A percentile compares a stretch with the other conserved stretches of the same genome.
Evolutionary conservation across 1,284 basidiomycete species (phyloP).

Genomic region (Coniferiporia weirii): DNA sequence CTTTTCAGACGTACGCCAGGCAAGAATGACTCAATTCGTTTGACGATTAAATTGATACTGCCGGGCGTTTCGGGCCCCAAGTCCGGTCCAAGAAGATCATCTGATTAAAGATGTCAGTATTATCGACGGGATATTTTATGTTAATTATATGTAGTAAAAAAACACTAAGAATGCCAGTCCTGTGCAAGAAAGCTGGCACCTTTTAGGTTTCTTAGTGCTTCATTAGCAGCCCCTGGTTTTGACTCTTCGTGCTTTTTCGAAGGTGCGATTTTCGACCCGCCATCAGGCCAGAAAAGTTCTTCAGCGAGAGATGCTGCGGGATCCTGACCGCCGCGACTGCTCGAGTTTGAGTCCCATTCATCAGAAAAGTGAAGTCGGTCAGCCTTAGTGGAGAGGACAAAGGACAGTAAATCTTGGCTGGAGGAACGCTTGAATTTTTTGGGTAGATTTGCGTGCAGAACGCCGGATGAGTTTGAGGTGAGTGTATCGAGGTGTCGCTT

Average conservation of each 20-base stretch:
- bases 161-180: background rate
- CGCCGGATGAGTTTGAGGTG: conserved; percentile 6
- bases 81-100: background rate
- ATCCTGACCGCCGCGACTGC: background rate
- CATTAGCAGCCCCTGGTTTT: background rate
- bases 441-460: background rate
- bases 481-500: conserved; percentile 2
- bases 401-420: conserved; percentile 9
- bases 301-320: background rate
- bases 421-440: conserved; percentile 15
- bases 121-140: background rate
- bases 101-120: background rate
- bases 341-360: background rate
- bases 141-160: background rate
- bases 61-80: background rate
- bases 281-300: conserved; percentile 12
- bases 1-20: conserved; percentile 1
- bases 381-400: conserved; percentile 17
- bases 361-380: conserved; percentile 8
- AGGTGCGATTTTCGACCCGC: background rate
- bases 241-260: background rate
- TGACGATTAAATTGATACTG: conserved; percentile 1
- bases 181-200: background rate
- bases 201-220: background rate
- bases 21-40: conserved; percentile 5